Evolutionary conservation across 192 early-diverging fungal genomes (phyloP).

Genomic region (Rhizophagus prolifer): DNA sequence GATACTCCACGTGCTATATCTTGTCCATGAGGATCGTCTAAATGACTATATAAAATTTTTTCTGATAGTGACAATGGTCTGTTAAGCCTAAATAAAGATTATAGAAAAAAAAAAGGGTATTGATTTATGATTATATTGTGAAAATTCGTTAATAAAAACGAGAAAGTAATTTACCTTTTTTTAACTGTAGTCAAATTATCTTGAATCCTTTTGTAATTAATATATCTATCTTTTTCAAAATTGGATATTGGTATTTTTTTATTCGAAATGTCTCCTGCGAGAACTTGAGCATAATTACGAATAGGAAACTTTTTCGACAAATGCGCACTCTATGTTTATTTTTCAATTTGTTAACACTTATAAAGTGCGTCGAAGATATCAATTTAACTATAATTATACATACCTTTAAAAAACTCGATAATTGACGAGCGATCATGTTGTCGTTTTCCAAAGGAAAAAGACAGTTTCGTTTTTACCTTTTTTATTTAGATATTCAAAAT

Average conservation of each 20-base stretch:
- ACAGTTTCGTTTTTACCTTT: neutral
- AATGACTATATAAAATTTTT: slow-evolving; percentile 98
- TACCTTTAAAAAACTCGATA: neutral
- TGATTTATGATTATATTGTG: neutral
- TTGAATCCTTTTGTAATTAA: slow-evolving; percentile 97
- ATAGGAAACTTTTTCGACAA: neutral
- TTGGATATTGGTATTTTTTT: slow-evolving; percentile 88
- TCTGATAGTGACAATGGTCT: slow-evolving; percentile 93
- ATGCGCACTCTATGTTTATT: neutral
- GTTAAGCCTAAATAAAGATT: slow-evolving; percentile 61
- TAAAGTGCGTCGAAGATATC: neutral
- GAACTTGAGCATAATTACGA: slow-evolving; percentile 21
- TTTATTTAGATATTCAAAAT: neutral
- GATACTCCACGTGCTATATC: slow-evolving; percentile 89
- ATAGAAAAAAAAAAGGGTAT: slow-evolving; percentile 11
- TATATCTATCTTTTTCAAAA: slow-evolving; percentile 89
- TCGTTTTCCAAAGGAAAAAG: neutral
- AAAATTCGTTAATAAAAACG: neutral
- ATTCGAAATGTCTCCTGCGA: neutral
- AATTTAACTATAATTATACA: neutral
- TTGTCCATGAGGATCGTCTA: slow-evolving; percentile 93
- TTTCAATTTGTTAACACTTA: neutral
- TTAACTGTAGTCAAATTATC: slow-evolving; percentile 92
- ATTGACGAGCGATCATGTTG: slow-evolving; percentile 7
- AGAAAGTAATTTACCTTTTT: slow-evolving; percentile 66